Evolutionary conservation across 768 basidiomycete genomes (phyloP).

Genomic region (Pluteus cervinus): DNA sequence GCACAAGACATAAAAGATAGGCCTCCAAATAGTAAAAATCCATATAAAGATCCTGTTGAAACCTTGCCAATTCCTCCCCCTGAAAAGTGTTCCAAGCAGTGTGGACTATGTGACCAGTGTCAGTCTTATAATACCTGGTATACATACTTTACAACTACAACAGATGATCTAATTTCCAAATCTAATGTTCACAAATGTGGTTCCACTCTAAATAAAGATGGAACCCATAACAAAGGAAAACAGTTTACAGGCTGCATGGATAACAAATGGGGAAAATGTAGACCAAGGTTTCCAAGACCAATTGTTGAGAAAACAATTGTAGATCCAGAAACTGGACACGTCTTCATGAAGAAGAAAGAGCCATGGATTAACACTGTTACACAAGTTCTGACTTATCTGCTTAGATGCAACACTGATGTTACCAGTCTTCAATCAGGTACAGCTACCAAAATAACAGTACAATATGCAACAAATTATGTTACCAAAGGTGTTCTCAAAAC

Average conservation of each 20-base stretch:
- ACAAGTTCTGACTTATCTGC: slow-evolving; percentile 10
- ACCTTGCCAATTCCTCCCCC: slow-evolving; percentile 18
- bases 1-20: not conserved
- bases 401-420: slow-evolving; percentile 30
- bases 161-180: slow-evolving; percentile 19
- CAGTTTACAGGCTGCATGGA: not conserved
- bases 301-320: slow-evolving; percentile 13
- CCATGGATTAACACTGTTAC: slow-evolving; percentile 21
- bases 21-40: no score
- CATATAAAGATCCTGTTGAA: slow-evolving; percentile 16
- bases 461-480: slow-evolving; percentile 34
- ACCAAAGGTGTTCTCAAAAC: slow-evolving; percentile 28
- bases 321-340: slow-evolving; percentile 19
- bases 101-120: slow-evolving; percentile 5
- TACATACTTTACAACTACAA: slow-evolving; percentile 9
- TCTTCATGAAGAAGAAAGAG: slow-evolving; percentile 24
- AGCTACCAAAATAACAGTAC: no score
- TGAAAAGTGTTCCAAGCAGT: not conserved
- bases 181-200: slow-evolving; percentile 24
- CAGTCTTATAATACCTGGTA: slow-evolving; percentile 18
- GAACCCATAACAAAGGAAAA: slow-evolving; percentile 8
- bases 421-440: slow-evolving; percentile 21
- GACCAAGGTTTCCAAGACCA: slow-evolving; percentile 25
- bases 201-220: slow-evolving; percentile 9
- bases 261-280: slow-evolving; percentile 23